Base-by-base conservation (phyloP, 1,284 basidiomycete genomes). In the Malassezia sympodialis region DNA sequence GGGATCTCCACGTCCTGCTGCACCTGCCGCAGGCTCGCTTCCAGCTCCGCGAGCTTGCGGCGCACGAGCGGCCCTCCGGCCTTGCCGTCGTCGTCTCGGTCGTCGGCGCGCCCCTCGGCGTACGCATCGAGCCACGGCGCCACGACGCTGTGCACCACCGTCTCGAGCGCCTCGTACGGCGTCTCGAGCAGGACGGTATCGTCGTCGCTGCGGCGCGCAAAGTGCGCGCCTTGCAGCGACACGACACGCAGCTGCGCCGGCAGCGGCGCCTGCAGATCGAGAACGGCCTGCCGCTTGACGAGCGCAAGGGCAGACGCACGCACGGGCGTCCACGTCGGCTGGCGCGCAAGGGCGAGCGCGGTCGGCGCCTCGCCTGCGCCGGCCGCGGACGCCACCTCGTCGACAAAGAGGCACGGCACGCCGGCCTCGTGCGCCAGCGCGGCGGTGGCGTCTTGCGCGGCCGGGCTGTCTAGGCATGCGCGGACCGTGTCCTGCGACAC, bases 1-100 rank as follows among this genome's bases (percentile, higher is more conserved):
- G 94, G 94, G 44, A 99, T 96, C 78, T 96, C 93, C 62, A 96
- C 91, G 70, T 96, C 96, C 77, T 98, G 93, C 74, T 98, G 94
- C 3, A 98, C 80, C 72, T 98, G 94, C 6, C 96, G 79, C 8
- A 98, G 79, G 5, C 88, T 93, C n/a, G 96, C 79, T 76, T 98
- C 93, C 54, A 98, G 83, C 73, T 99, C 93, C 15, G 93, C 91
- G 72, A 98, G 96, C 77, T 96, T 96, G 80, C 93, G 93, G 82
- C 94, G 96, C 30, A 93, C 91, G 80, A 96, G 89, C 5, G 94
- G 93, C 23, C 52, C 48, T 83, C 86, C 90, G 84, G 91, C 87
- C 77, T 90, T 88, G 46, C 82, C 82, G 67, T 73, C 75, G 44
- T 58, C 66, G 44, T 72, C 73, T 30, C 65, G 67, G 44, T 65